Evolutionary conservation across 495 filamentous ascomycete species (phyloP).

Genomic region (Collariella sp.): DNA sequence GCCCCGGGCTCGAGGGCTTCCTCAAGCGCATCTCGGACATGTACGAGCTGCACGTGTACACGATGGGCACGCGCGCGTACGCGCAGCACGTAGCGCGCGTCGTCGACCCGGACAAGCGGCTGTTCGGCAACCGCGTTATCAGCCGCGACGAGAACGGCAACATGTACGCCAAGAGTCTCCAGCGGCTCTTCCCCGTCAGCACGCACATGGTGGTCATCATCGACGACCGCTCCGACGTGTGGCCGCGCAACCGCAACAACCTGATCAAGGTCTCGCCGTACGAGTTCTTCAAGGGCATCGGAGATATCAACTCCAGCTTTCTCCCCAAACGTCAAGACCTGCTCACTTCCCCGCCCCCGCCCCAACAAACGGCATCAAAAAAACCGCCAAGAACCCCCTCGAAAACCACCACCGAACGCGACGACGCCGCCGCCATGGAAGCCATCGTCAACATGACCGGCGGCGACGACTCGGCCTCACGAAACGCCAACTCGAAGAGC

Average conservation of each 20-base stretch:
- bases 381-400: conserved; percentile 18
- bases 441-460: conserved; percentile 55
- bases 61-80: conserved; percentile 95
- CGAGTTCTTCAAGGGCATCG: conserved; percentile 96
- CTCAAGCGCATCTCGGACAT: conserved; percentile 67
- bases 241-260: conserved; percentile 85
- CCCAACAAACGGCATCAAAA: conserved; percentile 11
- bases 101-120: conserved; percentile 79
- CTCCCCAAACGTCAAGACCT: conserved; percentile 80
- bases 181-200: conserved; percentile 89
- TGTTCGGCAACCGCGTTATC: conserved; percentile 91
- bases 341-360: conserved; percentile 29
- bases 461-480: conserved; percentile 60
- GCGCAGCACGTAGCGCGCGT: conserved; percentile 85
- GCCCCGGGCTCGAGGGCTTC: conserved; percentile 82
- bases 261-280: conserved; percentile 91
- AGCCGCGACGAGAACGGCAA: conserved; percentile 95
- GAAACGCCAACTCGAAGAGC: conserved; percentile 67
- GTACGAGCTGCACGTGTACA: conserved; percentile 97
- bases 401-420: conserved; percentile 13
- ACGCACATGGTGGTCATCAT: conserved; percentile 99
- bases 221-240: conserved; percentile 96
- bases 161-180: conserved; percentile 78
- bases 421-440: conserved; percentile 52
- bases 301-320: conserved; percentile 98